Percentiles rank a stretch among this genome's conserved stretches.
Evolutionary conservation across 352 stramenopile species (phyloP).

Genomic region (Globisporangium viniferum): DNA sequence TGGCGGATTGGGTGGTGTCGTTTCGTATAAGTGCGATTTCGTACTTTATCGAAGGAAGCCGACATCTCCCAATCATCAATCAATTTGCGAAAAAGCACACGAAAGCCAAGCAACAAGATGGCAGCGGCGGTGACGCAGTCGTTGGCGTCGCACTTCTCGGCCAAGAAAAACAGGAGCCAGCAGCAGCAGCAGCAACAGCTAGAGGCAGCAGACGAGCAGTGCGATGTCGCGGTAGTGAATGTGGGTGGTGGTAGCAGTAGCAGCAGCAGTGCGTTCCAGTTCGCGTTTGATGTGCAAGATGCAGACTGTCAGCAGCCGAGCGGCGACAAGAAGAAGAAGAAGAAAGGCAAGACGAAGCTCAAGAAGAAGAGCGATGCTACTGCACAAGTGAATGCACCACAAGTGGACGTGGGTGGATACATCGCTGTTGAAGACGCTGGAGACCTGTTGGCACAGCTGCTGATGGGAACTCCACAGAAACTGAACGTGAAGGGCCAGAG

Average conservation of each 20-base stretch:
- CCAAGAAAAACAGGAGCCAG: constrained; percentile 13
- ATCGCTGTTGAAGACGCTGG: not conserved
- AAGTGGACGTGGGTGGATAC: not conserved
- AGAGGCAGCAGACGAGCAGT: not conserved
- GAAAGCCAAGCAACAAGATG: not conserved
- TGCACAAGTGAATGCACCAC: not conserved
- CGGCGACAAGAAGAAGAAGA: constrained; percentile 15
- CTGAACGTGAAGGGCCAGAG: not conserved
- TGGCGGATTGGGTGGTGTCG: not conserved
- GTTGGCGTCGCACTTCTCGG: constrained; percentile 17
- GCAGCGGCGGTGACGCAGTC: not conserved
- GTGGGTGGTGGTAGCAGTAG: not conserved
- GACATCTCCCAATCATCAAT: not conserved
- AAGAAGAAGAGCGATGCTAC: not conserved
- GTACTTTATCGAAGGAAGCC: constrained; percentile 3
- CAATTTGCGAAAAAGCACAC: not conserved
- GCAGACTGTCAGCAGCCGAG: not conserved
- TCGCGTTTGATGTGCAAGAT: constrained; percentile 15
- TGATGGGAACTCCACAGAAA: not conserved
- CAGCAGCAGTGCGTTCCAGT: constrained; percentile 9
- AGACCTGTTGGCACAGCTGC: not conserved
- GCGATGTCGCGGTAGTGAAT: not conserved
- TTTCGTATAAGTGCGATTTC: constrained; percentile 3
- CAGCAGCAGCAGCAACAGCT: constrained; percentile 7
- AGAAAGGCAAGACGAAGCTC: constrained; percentile 22